These are phyloP conservation scores for Backusella parvicylindrica DNA, from an alignment of 192 early-diverging fungal genomes.

Conservation along the genomic window DNA sequence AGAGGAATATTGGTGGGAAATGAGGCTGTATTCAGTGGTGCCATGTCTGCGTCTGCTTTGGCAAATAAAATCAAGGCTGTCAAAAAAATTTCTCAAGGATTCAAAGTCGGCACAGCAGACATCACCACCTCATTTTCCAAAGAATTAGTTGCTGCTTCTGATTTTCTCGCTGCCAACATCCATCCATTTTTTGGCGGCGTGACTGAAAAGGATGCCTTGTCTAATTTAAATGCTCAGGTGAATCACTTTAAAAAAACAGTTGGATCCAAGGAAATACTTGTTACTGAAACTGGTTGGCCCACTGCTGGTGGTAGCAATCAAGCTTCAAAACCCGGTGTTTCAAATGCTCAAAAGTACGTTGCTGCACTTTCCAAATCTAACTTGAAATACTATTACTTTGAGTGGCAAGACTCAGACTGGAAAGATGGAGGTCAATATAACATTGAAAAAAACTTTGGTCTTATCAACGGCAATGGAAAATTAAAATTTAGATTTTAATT, in stretches of 20 bases:
- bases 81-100: conserved; percentile 10
- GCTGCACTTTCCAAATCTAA: conserved; percentile 40
- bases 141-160: conserved; percentile 46
- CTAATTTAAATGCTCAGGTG: conserved; percentile 45
- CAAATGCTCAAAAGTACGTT: conserved; percentile 43
- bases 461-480: conserved; percentile 16
- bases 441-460: conserved; percentile 34
- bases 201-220: conserved; percentile 38
- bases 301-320: conserved; percentile 44
- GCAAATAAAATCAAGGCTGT: conserved; percentile 23
- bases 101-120: conserved; percentile 51
- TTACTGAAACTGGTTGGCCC: conserved; percentile 65
- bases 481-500: conserved; percentile 13
- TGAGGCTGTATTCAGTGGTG: conserved; percentile 16
- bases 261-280: conserved; percentile 39
- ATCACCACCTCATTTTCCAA: conserved; percentile 39
- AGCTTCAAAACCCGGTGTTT: conserved; percentile 37
- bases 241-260: conserved; percentile 43
- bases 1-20: conserved; percentile 24
- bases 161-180: conserved; percentile 54
- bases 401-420: conserved; percentile 56
- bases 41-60: conserved; percentile 3
- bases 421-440: conserved; percentile 27
- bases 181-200: conserved; percentile 59
- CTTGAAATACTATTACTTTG: conserved; percentile 56